Conservation (phyloP, 2,329 filamentous ascomycete species). For the Ambrosiella xylebori region DNA sequence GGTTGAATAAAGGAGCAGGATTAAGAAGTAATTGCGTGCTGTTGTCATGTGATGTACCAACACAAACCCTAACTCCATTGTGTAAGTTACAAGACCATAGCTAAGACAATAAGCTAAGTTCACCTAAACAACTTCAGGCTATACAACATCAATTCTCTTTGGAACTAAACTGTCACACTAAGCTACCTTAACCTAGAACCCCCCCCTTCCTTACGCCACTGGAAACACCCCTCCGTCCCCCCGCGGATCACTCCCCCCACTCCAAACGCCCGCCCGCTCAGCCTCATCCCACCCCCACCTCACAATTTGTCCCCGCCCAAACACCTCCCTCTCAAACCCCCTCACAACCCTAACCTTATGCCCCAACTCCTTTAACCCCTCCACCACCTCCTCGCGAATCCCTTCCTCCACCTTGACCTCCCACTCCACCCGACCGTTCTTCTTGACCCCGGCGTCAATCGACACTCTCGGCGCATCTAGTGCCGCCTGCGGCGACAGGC, state of each 20-base stretch:
- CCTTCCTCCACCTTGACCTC: constrained; percentile 71
- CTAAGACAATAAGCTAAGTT: no score
- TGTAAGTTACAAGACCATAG: no score
- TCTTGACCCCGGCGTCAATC: constrained; percentile 57
- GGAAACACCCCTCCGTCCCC: constrained; percentile 61
- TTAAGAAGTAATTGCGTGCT: no score
- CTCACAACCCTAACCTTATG: constrained; percentile 54
- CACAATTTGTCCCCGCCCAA: constrained; percentile 80
- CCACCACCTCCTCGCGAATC: constrained; percentile 48
- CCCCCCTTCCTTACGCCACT: constrained; percentile 16
- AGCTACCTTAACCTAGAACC: no score
- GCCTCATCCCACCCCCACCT: constrained; percentile 51
- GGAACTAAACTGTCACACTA: no score
- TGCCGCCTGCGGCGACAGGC: constrained; percentile 67
- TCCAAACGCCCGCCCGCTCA: constrained; percentile 60
- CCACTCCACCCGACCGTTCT: constrained; percentile 39
- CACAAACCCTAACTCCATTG: no score
- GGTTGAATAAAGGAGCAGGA: no score
- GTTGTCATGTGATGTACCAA: no score
- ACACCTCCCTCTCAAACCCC: constrained; percentile 50
- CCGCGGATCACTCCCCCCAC: constrained; percentile 71
- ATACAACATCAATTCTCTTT: no score
- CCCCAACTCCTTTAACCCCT: constrained; percentile 50
- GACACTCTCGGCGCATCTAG: constrained; percentile 85
- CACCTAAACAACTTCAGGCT: no score